Evolutionary conservation across 2,329 filamentous ascomycete species (phyloP).

Genomic region (Colletotrichum gloeosporioides): DNA sequence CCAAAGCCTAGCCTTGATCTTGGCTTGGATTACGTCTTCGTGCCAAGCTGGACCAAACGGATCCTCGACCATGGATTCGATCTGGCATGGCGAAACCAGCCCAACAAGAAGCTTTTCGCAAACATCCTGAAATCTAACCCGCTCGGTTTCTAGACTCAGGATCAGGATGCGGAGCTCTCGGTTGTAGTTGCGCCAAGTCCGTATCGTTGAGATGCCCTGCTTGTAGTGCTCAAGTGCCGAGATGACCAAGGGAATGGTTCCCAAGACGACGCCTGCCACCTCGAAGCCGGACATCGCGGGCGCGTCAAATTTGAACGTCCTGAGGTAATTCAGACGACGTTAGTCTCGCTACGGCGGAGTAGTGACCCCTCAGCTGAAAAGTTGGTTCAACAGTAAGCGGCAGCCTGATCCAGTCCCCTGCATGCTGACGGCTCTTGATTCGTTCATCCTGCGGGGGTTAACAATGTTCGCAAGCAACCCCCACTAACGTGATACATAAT

Average conservation of each 20-base stretch:
- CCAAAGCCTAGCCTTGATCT: constrained; percentile 28
- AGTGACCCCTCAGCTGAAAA: not conserved
- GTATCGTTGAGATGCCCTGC: constrained; percentile 24
- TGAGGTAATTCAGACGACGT: no score
- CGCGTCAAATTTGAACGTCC: no score
- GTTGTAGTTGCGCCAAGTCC: constrained; percentile 19
- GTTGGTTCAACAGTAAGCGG: not conserved
- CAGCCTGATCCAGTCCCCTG: not conserved
- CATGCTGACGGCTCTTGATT: not conserved
- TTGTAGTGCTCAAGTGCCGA: constrained; percentile 23
- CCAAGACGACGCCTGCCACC: constrained; percentile 25
- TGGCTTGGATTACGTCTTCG: constrained; percentile 12
- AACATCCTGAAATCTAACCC: constrained; percentile 31
- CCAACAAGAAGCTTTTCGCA: constrained; percentile 33
- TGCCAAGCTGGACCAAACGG: constrained; percentile 34
- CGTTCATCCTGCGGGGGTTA: not conserved
- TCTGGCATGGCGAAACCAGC: constrained; percentile 23
- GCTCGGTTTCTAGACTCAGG: constrained; percentile 27
- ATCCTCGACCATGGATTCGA: constrained; percentile 32
- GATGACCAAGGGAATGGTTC: constrained; percentile 25
- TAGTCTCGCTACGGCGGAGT: no score
- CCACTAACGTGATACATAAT: fast-evolving
- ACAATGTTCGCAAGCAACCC: not conserved
- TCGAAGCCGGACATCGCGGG: constrained; percentile 28
- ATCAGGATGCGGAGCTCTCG: constrained; percentile 28